A percentile compares a stretch with the other conserved stretches of the same genome.
Evolutionary conservation across 2,329 filamentous ascomycete genomes (phyloP).

Genomic region (Diaporthe batatas): DNA sequence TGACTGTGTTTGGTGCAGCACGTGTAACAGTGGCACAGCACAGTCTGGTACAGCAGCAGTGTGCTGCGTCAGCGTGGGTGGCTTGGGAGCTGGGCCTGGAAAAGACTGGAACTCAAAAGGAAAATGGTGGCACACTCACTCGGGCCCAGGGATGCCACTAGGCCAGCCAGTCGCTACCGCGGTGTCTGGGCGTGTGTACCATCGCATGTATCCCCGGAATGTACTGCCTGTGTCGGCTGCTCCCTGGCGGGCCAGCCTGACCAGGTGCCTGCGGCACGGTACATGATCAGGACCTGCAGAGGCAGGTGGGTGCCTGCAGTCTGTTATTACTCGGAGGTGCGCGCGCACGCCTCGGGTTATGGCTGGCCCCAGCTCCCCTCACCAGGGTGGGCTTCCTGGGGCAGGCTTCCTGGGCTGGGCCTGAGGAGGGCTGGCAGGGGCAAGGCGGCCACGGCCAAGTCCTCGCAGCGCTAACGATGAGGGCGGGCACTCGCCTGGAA

Average conservation of each 20-base stretch:
- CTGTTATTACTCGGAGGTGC: not conserved
- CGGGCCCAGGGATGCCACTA: not conserved
- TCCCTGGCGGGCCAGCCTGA: not conserved
- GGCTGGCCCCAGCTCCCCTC: not conserved
- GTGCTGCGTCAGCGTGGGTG: conserved; percentile 28
- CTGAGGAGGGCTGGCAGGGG: conserved; percentile 20
- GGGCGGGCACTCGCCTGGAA: conserved; percentile 21
- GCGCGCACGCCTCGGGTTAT: not conserved
- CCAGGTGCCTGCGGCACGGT: not conserved
- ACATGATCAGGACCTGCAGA: not conserved
- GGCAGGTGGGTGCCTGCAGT: not conserved
- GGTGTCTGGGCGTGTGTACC: no score
- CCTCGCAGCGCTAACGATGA: conserved; percentile 11
- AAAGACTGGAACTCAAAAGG: conserved; percentile 36
- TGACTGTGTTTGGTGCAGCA: not conserved
- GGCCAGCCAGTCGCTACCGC: not conserved
- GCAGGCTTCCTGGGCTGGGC: not conserved
- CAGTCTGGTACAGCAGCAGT: not conserved
- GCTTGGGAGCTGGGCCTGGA: conserved; percentile 27
- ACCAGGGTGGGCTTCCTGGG: not conserved
- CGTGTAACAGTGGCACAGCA: conserved; percentile 9
- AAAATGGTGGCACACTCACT: conserved; percentile 38
- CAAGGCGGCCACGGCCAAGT: conserved; percentile 11
- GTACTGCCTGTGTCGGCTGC: conserved; percentile 1
- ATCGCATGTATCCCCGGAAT: not conserved